Conservation (phyloP, 495 filamentous ascomycete genomes). For the Articulospora tetracladia region DNA sequence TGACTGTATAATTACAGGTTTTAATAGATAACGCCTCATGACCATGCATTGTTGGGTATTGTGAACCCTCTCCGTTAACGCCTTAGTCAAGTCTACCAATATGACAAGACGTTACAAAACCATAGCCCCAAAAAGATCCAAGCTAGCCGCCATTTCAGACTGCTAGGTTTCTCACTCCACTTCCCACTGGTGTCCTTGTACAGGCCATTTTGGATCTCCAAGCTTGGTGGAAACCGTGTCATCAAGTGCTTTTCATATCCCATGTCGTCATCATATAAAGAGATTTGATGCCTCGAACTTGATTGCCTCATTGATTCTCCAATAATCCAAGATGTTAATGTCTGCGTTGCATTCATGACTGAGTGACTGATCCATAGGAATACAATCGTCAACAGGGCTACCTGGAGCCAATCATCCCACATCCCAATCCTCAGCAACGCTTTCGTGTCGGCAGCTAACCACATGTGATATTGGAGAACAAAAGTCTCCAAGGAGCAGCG, state of each 20-base stretch:
- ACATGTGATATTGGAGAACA: conserved; percentile 58
- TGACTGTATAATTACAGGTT: no score
- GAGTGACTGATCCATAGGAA: conserved; percentile 39
- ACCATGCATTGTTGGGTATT: not conserved
- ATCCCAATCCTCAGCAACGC: conserved; percentile 48
- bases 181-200: not conserved
- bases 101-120: conserved; percentile 17
- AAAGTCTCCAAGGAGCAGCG: conserved; percentile 54
- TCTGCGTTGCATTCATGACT: conserved; percentile 33
- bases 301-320: conserved; percentile 18
- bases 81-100: not conserved
- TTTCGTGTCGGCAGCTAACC: conserved; percentile 55
- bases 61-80: not conserved
- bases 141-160: conserved; percentile 26
- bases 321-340: conserved; percentile 38
- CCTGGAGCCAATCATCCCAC: conserved; percentile 31
- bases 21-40: no score
- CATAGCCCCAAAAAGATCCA: conserved; percentile 26
- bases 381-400: conserved; percentile 32
- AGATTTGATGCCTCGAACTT: not conserved
- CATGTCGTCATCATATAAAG: not conserved
- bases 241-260: not conserved
- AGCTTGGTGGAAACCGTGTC: not conserved
- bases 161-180: not conserved
- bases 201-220: not conserved